phyloP scores from a whole-genome alignment of 768 basidiomycete genomes.

The Mycena galopus region DNA sequence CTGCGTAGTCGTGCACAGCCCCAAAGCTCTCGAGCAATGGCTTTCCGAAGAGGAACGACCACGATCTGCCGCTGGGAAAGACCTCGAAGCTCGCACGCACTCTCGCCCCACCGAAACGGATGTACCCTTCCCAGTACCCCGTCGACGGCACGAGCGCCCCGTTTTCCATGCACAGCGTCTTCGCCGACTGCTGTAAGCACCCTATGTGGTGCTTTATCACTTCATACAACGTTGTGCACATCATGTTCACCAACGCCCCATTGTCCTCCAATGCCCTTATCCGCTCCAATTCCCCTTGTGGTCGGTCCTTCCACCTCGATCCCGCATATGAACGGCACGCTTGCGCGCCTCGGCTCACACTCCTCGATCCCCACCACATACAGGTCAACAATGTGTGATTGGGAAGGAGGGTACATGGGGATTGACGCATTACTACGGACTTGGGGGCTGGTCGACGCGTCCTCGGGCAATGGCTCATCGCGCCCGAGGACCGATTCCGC shows the following conservation, averaged over 20 bases:
- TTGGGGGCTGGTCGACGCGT: background rate
- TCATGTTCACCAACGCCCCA: slow-evolving; percentile 37
- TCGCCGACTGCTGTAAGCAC: slow-evolving; percentile 15
- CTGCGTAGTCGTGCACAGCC: slow-evolving; percentile 33
- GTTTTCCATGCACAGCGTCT: slow-evolving; percentile 48
- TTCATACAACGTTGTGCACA: slow-evolving; percentile 20
- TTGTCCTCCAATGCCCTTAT: slow-evolving; percentile 13
- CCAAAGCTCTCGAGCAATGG: slow-evolving; percentile 25
- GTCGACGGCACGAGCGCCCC: slow-evolving; percentile 39
- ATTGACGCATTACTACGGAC: background rate
- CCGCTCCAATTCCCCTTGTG: slow-evolving; percentile 28
- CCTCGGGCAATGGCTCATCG: slow-evolving; percentile 7
- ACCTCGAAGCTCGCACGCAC: slow-evolving; percentile 35
- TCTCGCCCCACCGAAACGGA: slow-evolving; percentile 22
- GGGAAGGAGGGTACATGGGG: background rate
- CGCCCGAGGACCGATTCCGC: slow-evolving; percentile 5
- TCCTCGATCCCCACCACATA: slow-evolving; percentile 18
- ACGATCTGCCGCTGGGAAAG: slow-evolving; percentile 36
- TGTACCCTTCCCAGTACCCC: too few species aligned
- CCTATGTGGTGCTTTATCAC: background rate
- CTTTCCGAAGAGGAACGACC: too few species aligned
- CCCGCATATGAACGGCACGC: too few species aligned
- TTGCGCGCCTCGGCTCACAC: background rate
- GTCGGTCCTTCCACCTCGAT: slow-evolving; percentile 30
- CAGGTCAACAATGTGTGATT: slow-evolving; percentile 16